These are phyloP conservation scores for Tieghemostelium lacteum DNA, from an alignment of 78 protist species.

Conservation along the genomic window DNA sequence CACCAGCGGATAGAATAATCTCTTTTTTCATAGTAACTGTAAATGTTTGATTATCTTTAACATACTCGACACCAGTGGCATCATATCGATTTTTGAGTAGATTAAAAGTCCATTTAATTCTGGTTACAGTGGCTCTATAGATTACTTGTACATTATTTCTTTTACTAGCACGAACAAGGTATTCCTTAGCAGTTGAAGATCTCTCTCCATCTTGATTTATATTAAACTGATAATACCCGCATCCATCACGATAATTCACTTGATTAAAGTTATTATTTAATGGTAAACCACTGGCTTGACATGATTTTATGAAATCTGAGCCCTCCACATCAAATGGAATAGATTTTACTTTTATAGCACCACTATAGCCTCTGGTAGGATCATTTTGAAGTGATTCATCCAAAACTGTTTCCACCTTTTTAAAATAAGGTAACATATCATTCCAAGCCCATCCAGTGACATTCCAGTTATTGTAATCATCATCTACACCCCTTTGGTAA, in stretches of 20 bases:
- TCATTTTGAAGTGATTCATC: background rate
- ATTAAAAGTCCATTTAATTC: conserved; percentile 18
- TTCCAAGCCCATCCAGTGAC: conserved; percentile 36
- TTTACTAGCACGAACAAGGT: background rate
- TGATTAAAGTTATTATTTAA: conserved; percentile 40
- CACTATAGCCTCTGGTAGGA: conserved; percentile 28
- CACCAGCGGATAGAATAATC: conserved; percentile 68
- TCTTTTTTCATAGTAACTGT: conserved; percentile 1
- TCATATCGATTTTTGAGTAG: background rate
- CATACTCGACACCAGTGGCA: conserved; percentile 1
- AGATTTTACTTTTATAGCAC: conserved; percentile 38
- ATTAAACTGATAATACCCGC: conserved; percentile 64
- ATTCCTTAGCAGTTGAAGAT: conserved; percentile 40
- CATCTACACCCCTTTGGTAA: conserved; percentile 14
- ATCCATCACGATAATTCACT: conserved; percentile 21
- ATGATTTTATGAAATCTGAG: conserved; percentile 2
- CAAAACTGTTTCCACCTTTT: conserved; percentile 21
- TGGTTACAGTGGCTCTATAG: conserved; percentile 1
- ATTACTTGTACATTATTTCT: conserved; percentile 3
- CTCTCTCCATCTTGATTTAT: conserved; percentile 46
- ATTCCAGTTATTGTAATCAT: conserved; percentile 48
- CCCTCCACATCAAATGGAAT: conserved; percentile 69
- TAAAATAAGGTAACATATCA: conserved; percentile 17
- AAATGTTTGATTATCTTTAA: background rate
- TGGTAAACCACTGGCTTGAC: conserved; percentile 22